Base-by-base conservation (phyloP, 1,139 yeast species). In the Waltiozyma sp. region DNA sequence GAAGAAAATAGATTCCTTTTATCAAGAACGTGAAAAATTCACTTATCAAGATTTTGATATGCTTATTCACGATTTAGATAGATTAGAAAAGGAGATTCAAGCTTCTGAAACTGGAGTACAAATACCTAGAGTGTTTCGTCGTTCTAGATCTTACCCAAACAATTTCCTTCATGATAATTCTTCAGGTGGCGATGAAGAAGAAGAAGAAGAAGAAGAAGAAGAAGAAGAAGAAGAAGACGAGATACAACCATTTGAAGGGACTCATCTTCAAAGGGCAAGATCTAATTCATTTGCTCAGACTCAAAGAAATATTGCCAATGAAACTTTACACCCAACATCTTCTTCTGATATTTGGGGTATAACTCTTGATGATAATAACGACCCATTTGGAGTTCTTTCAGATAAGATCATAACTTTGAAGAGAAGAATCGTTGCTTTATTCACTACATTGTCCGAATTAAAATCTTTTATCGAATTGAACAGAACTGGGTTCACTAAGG, bases 401-500 rank as follows among this genome's bases (percentile, higher is more conserved):
- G 87, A 81, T 51, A 63, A 72, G 53, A 72, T 73, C 52, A 75
- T 84, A 46, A 79, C 87, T 8, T 69, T 85, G 52, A 82, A 80
- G 60, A 80, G 81, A 58, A 70, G 87, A 45, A 62, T 82, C 4
- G 73, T 80, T 38, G 72, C 79, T 13, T 63, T 80, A 40, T 89
- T 77, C 64, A 89, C 91, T 11, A 69, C 77, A 21, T 66, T 88
- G 34, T 80, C 88, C n/a, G 96, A 89, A 60, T 70, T 89, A 53
- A 80, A 83, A 55, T 84, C 94, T 13, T 89, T 67, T 59, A 70
- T 84, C 43, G 95, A 87, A 56, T 69, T 89, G 53, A 89, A 89
- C 67, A 73, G 73, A 51, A 85, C 94, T 31, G 97, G 96, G 7
- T 86, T 89, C 63, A 74, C 84, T 39, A 89, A 89, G 63, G 89